Conservation (phyloP, 768 basidiomycete genomes). For the Flagelloscypha sp. region DNA sequence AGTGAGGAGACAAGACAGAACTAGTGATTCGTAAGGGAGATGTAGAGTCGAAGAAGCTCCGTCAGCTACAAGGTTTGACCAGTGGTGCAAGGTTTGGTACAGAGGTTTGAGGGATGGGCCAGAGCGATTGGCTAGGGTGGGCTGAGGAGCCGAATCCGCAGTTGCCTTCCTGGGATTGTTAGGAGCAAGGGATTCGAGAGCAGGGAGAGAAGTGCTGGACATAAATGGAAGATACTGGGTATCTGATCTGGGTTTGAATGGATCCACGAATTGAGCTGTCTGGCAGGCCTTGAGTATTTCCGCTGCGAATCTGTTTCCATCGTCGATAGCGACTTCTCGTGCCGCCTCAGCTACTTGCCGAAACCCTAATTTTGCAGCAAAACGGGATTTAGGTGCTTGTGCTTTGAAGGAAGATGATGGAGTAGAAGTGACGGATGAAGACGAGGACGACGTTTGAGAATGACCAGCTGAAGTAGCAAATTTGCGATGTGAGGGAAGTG, state of each 20-base stretch:
- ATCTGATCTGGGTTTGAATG: constrained; percentile 19
- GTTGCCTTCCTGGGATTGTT: constrained; percentile 14
- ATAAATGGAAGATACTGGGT: constrained; percentile 34
- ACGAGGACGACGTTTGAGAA: constrained; percentile 16
- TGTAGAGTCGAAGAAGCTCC: constrained; percentile 17
- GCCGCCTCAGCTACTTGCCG: constrained; percentile 61
- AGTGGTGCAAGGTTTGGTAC: constrained; percentile 38
- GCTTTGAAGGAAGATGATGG: no score
- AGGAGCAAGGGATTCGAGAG: no score
- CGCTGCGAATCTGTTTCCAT: constrained; percentile 41
- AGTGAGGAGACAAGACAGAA: constrained; percentile 48
- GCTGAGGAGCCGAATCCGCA: constrained; percentile 22
- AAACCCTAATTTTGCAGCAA: constrained; percentile 44
- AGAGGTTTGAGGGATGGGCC: constrained; percentile 33
- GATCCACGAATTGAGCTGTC: constrained; percentile 40
- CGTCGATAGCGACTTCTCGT: constrained; percentile 40
- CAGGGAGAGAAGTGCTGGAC: constrained; percentile 25
- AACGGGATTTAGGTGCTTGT: constrained; percentile 42
- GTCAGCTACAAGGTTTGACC: constrained; percentile 27
- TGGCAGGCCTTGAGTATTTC: constrained; percentile 52
- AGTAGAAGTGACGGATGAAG: constrained; percentile 8
- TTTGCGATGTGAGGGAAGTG: constrained; percentile 2
- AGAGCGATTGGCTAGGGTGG: constrained; percentile 18
- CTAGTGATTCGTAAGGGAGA: constrained; percentile 51
- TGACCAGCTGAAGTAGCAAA: constrained; percentile 11